phyloP scores from a whole-genome alignment of 768 basidiomycete species.

The Lactifluus piperatus region DNA sequence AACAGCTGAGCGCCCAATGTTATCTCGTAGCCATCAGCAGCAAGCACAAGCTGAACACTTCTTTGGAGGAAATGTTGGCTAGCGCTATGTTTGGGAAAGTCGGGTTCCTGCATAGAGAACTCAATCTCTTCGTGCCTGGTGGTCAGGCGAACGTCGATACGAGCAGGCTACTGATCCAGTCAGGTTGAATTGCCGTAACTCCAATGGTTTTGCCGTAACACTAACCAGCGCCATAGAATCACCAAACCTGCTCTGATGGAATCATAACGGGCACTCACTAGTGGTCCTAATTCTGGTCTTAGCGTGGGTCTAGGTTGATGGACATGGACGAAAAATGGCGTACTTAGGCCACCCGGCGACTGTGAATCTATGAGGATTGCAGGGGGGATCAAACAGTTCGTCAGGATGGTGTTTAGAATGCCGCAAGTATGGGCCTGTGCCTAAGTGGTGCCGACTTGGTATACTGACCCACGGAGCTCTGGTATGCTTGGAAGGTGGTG shows the following conservation, averaged over 20 bases:
- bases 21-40: neutral
- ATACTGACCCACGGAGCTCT: neutral
- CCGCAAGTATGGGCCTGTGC: neutral
- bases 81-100: slow-evolving; percentile 4
- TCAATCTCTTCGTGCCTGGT: slow-evolving; percentile 15
- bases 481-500: neutral
- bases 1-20: neutral
- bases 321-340: neutral
- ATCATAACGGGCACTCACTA: slow-evolving; percentile 1
- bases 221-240: neutral
- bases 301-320: neutral
- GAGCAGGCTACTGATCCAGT: slow-evolving; percentile 5
- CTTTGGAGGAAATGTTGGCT: neutral
- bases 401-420: neutral
- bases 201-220: neutral
- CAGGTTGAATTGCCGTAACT: neutral
- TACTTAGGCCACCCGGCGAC: neutral
- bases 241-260: slow-evolving; percentile 2
- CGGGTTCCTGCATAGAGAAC: slow-evolving; percentile 9
- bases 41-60: neutral
- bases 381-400: neutral
- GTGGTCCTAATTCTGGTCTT: slow-evolving; percentile 1
- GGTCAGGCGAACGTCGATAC: slow-evolving; percentile 10
- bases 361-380: neutral
- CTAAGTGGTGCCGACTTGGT: neutral